Evolutionary conservation across 345 rosid genomes (phyloP).

Genomic region (Tarenaya hassleriana): DNA sequence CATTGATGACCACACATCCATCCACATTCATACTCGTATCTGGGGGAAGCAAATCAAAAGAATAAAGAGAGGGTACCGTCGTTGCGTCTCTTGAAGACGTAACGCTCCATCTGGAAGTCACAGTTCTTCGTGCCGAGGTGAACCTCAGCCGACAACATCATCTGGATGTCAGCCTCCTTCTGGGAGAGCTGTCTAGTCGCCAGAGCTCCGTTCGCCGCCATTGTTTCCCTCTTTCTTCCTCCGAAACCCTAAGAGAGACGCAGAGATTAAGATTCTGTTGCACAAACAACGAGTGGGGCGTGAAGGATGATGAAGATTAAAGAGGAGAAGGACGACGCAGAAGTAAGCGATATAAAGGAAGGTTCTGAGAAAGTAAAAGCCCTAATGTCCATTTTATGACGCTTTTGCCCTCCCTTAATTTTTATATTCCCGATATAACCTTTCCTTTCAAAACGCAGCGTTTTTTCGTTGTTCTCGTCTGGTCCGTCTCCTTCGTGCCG

Average conservation of each 20-base stretch:
- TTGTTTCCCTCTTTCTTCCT: not conserved
- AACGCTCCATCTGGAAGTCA: conserved; percentile 77
- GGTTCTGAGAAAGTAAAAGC: too few species aligned
- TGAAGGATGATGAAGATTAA: too few species aligned
- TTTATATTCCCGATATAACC: too few species aligned
- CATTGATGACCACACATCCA: not conserved
- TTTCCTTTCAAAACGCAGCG: too few species aligned
- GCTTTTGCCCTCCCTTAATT: too few species aligned
- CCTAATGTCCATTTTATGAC: too few species aligned
- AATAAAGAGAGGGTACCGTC: conserved; percentile 41
- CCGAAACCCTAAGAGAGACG: not conserved
- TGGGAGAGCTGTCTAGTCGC: conserved; percentile 38
- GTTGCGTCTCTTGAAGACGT: conserved; percentile 68
- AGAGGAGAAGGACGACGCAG: too few species aligned
- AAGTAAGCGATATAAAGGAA: too few species aligned
- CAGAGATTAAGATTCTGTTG: too few species aligned
- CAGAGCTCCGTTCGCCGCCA: conserved; percentile 22
- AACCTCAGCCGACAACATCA: conserved; percentile 83
- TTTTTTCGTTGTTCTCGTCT: too few species aligned
- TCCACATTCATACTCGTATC: not conserved
- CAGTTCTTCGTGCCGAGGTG: conserved; percentile 85
- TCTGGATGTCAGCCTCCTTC: conserved; percentile 65
- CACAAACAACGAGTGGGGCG: too few species aligned
- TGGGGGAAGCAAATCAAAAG: not conserved
- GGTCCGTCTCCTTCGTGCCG: too few species aligned